Evolutionary conservation across 1,139 yeast species (phyloP).

Genomic region (Pichia sp.): DNA sequence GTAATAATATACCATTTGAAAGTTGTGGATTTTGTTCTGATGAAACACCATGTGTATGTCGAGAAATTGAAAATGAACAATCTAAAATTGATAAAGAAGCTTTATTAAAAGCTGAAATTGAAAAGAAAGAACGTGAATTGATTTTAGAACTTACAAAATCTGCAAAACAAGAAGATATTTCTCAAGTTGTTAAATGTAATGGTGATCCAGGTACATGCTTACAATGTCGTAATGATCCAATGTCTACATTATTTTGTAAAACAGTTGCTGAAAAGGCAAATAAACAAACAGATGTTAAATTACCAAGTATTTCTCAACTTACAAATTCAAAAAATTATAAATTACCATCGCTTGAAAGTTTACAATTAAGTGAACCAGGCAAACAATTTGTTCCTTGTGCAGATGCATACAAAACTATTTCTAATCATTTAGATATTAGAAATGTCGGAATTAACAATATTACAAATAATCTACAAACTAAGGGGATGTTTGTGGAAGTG

Average conservation of each 20-base stretch:
- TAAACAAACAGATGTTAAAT: conserved; percentile 5
- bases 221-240: conserved; percentile 81
- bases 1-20: conserved; percentile 44
- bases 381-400: conserved; percentile 68
- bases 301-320: conserved; percentile 12
- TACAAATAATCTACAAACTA: conserved; percentile 69
- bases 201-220: conserved; percentile 85
- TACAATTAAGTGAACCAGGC: conserved; percentile 25
- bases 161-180: conserved; percentile 13
- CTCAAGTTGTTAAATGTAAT: conserved; percentile 51
- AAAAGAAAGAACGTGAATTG: conserved; percentile 20
- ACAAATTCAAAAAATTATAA: conserved; percentile 11
- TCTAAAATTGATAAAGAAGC: not conserved
- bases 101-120: conserved; percentile 19
- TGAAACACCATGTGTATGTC: conserved; percentile 87
- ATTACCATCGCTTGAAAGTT: conserved; percentile 24
- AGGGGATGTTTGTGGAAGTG: conserved; percentile 86
- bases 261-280: conserved; percentile 49
- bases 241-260: conserved; percentile 83
- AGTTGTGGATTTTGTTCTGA: conserved; percentile 92
- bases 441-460: conserved; percentile 67
- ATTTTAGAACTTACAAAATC: conserved; percentile 19
- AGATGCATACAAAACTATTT: conserved; percentile 79
- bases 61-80: conserved; percentile 57
- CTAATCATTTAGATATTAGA: conserved; percentile 71